Evolutionary conservation across 805 yeast genomes (phyloP), one percentile per base, ranked within the genome.

Genomic region (Suhomyces prunicola): DNA sequence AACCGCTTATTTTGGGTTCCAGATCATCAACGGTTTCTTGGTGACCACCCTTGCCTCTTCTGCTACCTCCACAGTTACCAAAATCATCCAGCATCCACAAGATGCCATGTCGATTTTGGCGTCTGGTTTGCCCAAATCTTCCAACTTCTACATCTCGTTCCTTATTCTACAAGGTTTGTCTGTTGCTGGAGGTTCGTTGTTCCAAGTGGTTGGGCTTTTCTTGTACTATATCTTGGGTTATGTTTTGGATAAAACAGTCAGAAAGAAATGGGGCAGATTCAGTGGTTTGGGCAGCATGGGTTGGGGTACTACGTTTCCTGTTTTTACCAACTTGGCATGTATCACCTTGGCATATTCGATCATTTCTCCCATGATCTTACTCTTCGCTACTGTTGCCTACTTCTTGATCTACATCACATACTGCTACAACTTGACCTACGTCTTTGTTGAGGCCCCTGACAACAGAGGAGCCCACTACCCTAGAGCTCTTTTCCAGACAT

Each of bases 141-240:
- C 96, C 15, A 93, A 92, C 72, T 93, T 93, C 70, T 93, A 89
- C 78, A 87, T 93, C 59, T 76, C 87, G 23, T 93, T 88, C 72
- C 82, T 90, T 70, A 69, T 91, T 56, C 79, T 93, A 60, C 89
- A 86, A 71, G 97, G 97, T 52, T 76, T 93, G 58, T 74, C 91
- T 3, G 74, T 86, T 48, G 84, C 96, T 36, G 84, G 92, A n/a
- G 90, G 89, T 56, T 74, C 84, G 33, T 70, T 94, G 50, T 78
- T 89, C 54, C 97, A 90, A 71, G 69, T 90, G 33, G 81, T 76
- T 41, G 77, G 84, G 3, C 72, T 88, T 48, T 73, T 85, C 54
- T 60, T 85, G 51, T 86, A 78, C 65, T 86, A 86, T 60, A 65
- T 84, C 12, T 63, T 87, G 50, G 85, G 92, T 9, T 62, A 61